A percentile compares a stretch with the other conserved stretches of the same genome.
Evolutionary conservation across 2,329 filamentous ascomycete genomes (phyloP).

Genomic region (Pseudogymnoascus sp.): DNA sequence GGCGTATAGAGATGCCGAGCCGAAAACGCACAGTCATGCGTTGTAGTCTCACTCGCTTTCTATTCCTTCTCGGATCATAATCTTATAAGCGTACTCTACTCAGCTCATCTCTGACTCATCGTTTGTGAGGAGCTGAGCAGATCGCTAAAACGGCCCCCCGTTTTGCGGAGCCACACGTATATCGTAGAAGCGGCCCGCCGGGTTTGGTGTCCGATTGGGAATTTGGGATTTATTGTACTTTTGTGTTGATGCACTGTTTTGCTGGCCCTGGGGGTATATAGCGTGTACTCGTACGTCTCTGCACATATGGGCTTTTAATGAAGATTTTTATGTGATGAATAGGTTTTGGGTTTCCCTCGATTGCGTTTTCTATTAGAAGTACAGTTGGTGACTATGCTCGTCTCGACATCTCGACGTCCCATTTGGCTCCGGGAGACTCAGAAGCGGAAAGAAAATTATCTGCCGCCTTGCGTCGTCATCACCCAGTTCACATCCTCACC

Average conservation of each 20-base stretch:
- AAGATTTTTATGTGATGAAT: background rate
- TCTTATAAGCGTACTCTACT: background rate
- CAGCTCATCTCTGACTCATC: background rate
- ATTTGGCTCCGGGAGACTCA: no score
- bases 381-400: no score
- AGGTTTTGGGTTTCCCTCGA: background rate
- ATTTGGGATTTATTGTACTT: background rate
- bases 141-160: background rate
- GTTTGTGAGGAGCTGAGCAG: background rate
- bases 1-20: background rate
- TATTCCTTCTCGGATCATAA: background rate
- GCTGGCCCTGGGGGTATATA: background rate
- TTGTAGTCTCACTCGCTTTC: background rate
- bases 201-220: conserved; percentile 2
- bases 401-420: no score
- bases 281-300: background rate
- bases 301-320: background rate
- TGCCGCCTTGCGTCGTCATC: no score
- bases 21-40: background rate
- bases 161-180: conserved; percentile 5
- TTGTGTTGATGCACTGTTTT: background rate
- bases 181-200: conserved; percentile 2
- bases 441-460: no score
- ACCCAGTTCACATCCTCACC: no score
- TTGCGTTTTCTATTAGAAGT: background rate